Conservation (phyloP, 2,329 filamentous ascomycete genomes). For the Intubia oerlemansii region DNA sequence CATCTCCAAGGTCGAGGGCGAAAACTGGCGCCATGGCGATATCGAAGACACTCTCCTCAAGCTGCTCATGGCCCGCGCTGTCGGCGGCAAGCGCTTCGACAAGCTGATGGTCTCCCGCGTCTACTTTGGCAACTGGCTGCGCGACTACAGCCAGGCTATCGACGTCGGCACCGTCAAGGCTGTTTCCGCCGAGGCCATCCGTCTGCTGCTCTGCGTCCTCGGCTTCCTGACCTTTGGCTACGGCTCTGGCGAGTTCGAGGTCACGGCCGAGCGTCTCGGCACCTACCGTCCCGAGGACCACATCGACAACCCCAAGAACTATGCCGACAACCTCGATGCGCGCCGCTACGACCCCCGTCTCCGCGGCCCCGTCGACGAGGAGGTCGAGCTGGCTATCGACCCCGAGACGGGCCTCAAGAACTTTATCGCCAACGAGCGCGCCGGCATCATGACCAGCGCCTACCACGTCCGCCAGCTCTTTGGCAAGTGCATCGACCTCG, state of each 20-base stretch:
- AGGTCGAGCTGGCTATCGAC: conserved; percentile 59
- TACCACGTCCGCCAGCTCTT: conserved; percentile 57
- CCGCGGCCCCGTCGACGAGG: conserved; percentile 62
- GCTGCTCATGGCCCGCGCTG: conserved; percentile 39
- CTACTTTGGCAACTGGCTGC: conserved; percentile 93
- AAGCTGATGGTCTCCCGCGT: conserved; percentile 75
- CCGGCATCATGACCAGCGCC: conserved; percentile 64
- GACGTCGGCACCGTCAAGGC: conserved; percentile 84
- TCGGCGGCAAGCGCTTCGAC: conserved; percentile 59
- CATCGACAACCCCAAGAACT: conserved; percentile 62
- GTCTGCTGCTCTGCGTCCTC: conserved; percentile 70
- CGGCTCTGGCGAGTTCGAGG: conserved; percentile 67
- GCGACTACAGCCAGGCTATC: conserved; percentile 83
- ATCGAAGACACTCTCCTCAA: conserved; percentile 79
- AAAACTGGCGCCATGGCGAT: conserved; percentile 79
- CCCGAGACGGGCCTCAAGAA: conserved; percentile 64
- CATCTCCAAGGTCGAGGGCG: conserved; percentile 58
- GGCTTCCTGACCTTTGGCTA: conserved; percentile 80
- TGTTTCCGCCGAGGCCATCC: conserved; percentile 77
- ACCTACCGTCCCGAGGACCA: conserved; percentile 70
- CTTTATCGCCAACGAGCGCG: conserved; percentile 74
- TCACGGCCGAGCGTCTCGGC: conserved; percentile 57
- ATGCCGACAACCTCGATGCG: conserved; percentile 75
- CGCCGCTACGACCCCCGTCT: conserved; percentile 62
- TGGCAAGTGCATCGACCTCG: conserved; percentile 54